Conservation (phyloP, 441 rosid genomes). For the Bocquillonia castaneifolia region DNA sequence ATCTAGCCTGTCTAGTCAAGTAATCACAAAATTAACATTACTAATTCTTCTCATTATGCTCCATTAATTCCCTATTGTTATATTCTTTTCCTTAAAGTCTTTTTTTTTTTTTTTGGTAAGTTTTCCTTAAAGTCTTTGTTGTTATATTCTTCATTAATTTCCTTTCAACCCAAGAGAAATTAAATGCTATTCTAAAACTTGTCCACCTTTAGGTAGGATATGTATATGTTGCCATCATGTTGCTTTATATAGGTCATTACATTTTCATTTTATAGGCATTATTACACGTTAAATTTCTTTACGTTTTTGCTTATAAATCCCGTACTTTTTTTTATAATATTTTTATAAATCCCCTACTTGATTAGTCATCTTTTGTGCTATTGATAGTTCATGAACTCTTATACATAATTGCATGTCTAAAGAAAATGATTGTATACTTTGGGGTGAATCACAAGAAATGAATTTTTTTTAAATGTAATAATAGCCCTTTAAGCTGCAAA, state of each 20-base stretch:
- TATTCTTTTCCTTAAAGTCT: too few relatives aligned
- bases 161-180: neutral
- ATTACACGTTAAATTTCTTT: neutral
- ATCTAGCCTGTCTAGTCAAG: neutral
- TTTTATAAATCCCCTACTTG: too few relatives aligned
- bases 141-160: neutral
- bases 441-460: conserved; percentile 6
- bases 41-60: neutral
- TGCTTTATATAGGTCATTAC: neutral
- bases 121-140: too few relatives aligned
- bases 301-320: too few relatives aligned
- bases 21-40: neutral
- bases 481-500: neutral
- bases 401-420: neutral
- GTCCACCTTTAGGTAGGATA: too few relatives aligned
- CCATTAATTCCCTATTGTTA: neutral
- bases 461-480: neutral
- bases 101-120: too few relatives aligned
- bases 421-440: conserved; percentile 5
- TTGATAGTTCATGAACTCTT: neutral
- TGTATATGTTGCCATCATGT: neutral
- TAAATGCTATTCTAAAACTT: neutral
- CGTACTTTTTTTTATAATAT: too few relatives aligned
- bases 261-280: neutral
- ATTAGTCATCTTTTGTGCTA: neutral